These are phyloP conservation scores for Candida taoyuanica DNA, from an alignment of 805 yeast genomes.

Conservation along the genomic window DNA sequence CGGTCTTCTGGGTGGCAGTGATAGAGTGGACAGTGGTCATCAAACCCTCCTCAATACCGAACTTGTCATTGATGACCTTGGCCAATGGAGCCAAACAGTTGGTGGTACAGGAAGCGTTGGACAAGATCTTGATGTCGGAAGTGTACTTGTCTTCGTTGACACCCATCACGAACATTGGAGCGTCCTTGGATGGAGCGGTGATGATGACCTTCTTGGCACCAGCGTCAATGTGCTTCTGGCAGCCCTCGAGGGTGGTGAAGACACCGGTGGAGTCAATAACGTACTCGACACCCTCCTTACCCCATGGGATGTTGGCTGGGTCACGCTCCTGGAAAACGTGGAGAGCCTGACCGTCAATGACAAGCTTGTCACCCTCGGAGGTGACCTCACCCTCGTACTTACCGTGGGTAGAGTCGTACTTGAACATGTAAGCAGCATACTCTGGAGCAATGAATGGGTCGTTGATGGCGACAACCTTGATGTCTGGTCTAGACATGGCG, in stretches of 20 bases:
- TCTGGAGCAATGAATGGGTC: constrained; percentile 89
- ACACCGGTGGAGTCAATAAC: constrained; percentile 95
- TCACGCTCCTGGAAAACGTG: constrained; percentile 74
- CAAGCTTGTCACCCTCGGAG: constrained; percentile 50
- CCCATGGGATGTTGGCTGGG: constrained; percentile 89
- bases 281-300: constrained; percentile 71
- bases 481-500: constrained; percentile 47
- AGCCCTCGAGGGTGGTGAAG: constrained; percentile 78
- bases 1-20: constrained; percentile 95
- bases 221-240: constrained; percentile 77
- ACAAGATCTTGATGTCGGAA: constrained; percentile 68
- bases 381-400: constrained; percentile 70
- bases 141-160: constrained; percentile 81
- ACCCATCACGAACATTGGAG: constrained; percentile 94
- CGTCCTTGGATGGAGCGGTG: constrained; percentile 91
- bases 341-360: constrained; percentile 67
- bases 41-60: constrained; percentile 86
- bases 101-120: constrained; percentile 95
- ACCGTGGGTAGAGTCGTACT: constrained; percentile 93
- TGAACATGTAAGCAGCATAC: constrained; percentile 93
- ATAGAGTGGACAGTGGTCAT: constrained; percentile 97
- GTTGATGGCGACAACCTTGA: constrained; percentile 82
- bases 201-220: constrained; percentile 95
- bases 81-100: constrained; percentile 95
- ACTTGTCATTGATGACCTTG: constrained; percentile 79